A percentile compares a stretch with the other conserved stretches of the same genome.
These are phyloP conservation scores for Didymella glomerata DNA, from an alignment of 2,329 filamentous ascomycete species.

Conservation along the genomic window DNA sequence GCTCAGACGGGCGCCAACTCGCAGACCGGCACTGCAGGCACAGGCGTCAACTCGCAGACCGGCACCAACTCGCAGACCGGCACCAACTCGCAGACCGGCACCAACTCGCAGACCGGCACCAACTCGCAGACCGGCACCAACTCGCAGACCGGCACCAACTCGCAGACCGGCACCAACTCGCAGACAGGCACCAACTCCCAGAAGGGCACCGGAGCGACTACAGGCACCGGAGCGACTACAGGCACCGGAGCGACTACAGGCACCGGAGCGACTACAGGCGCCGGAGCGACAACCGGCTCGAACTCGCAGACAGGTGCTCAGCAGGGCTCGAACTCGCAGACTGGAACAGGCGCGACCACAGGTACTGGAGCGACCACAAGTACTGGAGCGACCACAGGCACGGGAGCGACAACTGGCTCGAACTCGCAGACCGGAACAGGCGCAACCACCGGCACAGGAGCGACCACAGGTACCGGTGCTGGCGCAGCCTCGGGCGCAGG, in stretches of 20 bases:
- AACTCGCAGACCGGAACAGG: neutral
- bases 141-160: neutral
- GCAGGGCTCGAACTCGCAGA: neutral
- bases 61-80: neutral
- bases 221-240: too few relatives aligned
- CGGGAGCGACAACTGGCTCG: neutral
- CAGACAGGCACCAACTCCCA: slow-evolving; percentile 13
- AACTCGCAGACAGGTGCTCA: neutral
- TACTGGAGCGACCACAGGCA: slow-evolving; percentile 3
- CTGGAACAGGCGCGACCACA: neutral
- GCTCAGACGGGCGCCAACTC: neutral
- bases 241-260: slow-evolving; percentile 4
- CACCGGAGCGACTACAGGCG: slow-evolving; percentile 2
- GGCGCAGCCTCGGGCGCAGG: slow-evolving; percentile 5
- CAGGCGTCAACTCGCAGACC: slow-evolving; percentile 7
- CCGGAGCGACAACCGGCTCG: neutral
- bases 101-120: neutral
- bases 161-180: slow-evolving; percentile 1
- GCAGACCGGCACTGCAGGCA: slow-evolving; percentile 6
- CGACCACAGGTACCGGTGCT: neutral
- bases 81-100: slow-evolving; percentile 10
- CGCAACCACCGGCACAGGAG: neutral
- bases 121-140: neutral
- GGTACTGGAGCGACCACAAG: neutral
- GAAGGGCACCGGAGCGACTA: slow-evolving; percentile 4